A percentile compares a stretch with the other conserved stretches of the same genome.
Evolutionary conservation across 1,139 yeast genomes (phyloP).

Genomic region (Meyerozyma carpophila): DNA sequence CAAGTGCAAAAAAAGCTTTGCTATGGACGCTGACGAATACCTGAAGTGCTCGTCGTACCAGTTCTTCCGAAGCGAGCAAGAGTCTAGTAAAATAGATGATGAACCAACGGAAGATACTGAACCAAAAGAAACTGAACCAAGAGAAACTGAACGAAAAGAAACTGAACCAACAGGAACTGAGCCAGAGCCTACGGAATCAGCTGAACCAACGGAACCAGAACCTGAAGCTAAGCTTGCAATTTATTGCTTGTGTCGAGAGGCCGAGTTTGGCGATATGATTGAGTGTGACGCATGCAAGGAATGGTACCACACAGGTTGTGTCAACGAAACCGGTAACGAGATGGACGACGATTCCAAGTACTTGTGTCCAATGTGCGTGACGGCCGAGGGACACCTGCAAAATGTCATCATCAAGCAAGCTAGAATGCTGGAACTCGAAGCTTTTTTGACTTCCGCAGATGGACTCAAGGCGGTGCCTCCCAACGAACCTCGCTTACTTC

Average conservation of each 20-base stretch:
- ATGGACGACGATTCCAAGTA: slow-evolving; percentile 36
- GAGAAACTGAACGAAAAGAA: too few species aligned
- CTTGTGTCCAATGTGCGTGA: slow-evolving; percentile 63
- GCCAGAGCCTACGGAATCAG: too few species aligned
- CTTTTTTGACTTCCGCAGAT: slow-evolving; percentile 23
- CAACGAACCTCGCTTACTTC: slow-evolving; percentile 27
- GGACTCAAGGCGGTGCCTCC: slow-evolving; percentile 32
- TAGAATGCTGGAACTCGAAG: slow-evolving; percentile 14
- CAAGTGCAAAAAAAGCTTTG: slow-evolving; percentile 31
- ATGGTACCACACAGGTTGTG: slow-evolving; percentile 74
- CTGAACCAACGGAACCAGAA: neutral
- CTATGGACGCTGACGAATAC: slow-evolving; percentile 34
- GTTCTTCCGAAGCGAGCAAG: slow-evolving; percentile 4
- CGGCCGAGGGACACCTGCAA: slow-evolving; percentile 14
- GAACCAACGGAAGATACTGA: slow-evolving; percentile 7
- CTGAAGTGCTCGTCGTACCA: slow-evolving; percentile 22
- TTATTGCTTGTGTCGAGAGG: slow-evolving; percentile 69
- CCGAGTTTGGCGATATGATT: slow-evolving; percentile 69
- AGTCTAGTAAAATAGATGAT: neutral
- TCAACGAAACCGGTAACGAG: slow-evolving; percentile 34
- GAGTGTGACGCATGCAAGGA: slow-evolving; percentile 77
- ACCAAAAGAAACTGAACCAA: neutral
- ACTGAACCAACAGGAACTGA: too few species aligned
- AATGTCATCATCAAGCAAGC: slow-evolving; percentile 18
- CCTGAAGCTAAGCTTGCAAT: slow-evolving; percentile 12